These are phyloP conservation scores for Oxytropis ochrocephala DNA, from an alignment of 306 rosid genomes.

Conservation along the genomic window DNA sequence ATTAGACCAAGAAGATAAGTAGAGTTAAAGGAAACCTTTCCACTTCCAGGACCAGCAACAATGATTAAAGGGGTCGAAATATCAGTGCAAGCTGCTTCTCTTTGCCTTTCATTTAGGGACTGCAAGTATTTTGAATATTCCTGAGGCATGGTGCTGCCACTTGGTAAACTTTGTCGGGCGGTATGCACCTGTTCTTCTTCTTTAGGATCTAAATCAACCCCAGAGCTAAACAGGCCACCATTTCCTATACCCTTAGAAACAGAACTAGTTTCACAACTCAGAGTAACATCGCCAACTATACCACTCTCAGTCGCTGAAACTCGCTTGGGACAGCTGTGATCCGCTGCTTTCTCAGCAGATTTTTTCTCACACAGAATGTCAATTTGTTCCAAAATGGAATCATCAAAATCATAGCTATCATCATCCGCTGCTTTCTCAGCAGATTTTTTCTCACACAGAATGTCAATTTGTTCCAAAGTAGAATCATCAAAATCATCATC, in stretches of 20 bases:
- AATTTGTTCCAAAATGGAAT: conserved; percentile 55
- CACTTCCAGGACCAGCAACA: conserved; percentile 97
- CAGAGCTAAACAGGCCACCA: conserved; percentile 18
- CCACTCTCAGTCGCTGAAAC: conserved; percentile 14
- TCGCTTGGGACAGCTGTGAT: background rate
- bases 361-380: conserved; percentile 58
- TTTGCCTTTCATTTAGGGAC: conserved; percentile 72
- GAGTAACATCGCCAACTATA: background rate
- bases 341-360: conserved; percentile 29
- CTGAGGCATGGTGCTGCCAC: conserved; percentile 51
- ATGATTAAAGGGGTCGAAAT: conserved; percentile 78
- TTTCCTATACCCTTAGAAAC: conserved; percentile 18
- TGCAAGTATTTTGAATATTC: conserved; percentile 58
- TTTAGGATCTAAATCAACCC: conserved; percentile 19
- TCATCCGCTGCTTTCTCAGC: conserved; percentile 15
- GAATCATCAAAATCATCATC: conserved; percentile 70
- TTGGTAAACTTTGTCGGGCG: background rate
- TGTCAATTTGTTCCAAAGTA: conserved; percentile 59
- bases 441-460: conserved; percentile 51
- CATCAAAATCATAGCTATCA: conserved; percentile 68
- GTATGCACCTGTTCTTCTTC: conserved; percentile 24
- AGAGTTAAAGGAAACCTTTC: conserved; percentile 52
- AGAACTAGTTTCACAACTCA: conserved; percentile 5
- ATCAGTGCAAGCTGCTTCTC: conserved; percentile 82
- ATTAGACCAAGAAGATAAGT: background rate